phyloP scores from a whole-genome alignment of 176 grass and related monocot species.

The Triticum aestivum region DNA sequence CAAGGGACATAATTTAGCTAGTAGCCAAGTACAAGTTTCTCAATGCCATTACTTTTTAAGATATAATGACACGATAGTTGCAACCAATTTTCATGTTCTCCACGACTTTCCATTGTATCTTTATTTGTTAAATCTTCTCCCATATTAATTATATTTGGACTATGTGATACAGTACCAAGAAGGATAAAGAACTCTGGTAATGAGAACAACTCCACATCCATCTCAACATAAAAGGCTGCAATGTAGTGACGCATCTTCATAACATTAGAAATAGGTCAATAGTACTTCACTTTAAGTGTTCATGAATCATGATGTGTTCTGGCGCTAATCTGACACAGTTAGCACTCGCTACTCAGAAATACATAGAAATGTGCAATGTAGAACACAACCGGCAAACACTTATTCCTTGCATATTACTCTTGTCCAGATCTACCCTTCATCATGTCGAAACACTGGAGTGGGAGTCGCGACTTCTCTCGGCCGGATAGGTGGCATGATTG shows the following conservation, averaged over 20 bases:
- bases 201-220: neutral
- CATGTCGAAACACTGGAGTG: conserved; percentile 41
- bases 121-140: conserved; percentile 1
- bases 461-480: neutral
- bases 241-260: neutral
- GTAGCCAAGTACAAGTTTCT: conserved; percentile 35
- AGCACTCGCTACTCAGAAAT: neutral
- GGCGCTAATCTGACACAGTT: neutral
- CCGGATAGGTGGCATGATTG: conserved; percentile 32
- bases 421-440: conserved; percentile 63
- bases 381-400: neutral
- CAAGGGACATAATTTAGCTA: neutral
- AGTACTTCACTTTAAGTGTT: neutral
- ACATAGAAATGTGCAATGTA: neutral
- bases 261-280: neutral
- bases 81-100: conserved; percentile 41
- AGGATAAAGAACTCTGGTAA: neutral
- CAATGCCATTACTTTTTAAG: neutral
- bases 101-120: neutral
- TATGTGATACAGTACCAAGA: neutral
- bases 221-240: neutral
- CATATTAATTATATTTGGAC: neutral
- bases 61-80: neutral
- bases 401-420: neutral
- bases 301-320: neutral